These are phyloP conservation scores for Thelonectria rubi DNA, from an alignment of 2,329 filamentous ascomycete genomes.

Conservation along the genomic window DNA sequence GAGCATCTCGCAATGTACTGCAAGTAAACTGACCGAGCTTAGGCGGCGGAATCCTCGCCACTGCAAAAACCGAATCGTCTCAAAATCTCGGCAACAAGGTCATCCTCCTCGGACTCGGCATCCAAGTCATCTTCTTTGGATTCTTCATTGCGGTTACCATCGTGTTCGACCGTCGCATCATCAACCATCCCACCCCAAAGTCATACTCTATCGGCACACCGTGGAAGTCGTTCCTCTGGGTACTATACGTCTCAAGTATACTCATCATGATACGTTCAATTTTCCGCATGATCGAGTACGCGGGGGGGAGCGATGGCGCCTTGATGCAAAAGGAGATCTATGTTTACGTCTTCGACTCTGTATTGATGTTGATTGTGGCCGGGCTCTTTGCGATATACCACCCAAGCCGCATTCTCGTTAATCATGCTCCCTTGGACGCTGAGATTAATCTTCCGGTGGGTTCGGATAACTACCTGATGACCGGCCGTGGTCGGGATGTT, in stretches of 20 bases:
- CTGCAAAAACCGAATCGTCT: background rate
- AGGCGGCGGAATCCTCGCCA: constrained; percentile 45
- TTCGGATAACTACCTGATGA: no score
- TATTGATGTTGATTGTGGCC: background rate
- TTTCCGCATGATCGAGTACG: constrained; percentile 7
- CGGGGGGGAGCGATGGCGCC: background rate
- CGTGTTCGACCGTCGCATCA: constrained; percentile 51
- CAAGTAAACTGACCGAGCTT: constrained; percentile 35
- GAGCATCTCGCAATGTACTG: background rate
- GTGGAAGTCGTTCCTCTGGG: background rate
- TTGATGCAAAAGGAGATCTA: background rate
- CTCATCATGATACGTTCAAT: constrained; percentile 1
- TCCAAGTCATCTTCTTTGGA: constrained; percentile 63
- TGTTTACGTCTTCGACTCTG: constrained; percentile 1
- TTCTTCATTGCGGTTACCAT: constrained; percentile 58
- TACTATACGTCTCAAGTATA: background rate
- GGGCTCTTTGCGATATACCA: background rate
- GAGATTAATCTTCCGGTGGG: background rate
- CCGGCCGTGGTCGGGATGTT: no score
- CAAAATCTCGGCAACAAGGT: constrained; percentile 51
- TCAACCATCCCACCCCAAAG: constrained; percentile 5
- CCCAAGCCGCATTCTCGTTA: background rate
- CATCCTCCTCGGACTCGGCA: constrained; percentile 58
- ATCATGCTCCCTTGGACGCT: background rate
- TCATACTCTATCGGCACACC: background rate